Evolutionary conservation across 83 land plant species (phyloP), one percentile per base, ranked within the genome.

Genomic region (Thuja plicata): DNA sequence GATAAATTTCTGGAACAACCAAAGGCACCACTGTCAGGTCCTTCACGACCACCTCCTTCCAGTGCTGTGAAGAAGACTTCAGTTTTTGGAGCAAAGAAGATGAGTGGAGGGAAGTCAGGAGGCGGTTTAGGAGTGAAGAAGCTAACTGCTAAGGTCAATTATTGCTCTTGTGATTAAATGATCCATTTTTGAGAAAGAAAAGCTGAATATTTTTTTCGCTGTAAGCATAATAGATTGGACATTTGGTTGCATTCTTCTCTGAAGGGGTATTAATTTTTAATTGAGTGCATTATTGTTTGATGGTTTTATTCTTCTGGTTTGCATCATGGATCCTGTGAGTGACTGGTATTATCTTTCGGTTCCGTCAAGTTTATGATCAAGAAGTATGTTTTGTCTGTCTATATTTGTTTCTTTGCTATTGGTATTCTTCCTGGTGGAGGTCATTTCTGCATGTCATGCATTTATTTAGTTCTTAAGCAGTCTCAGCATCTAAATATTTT

Each of bases 61-160:
- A 82, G 66, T 84, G 27, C 92, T 90, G 88, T 89, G 73, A 94
- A 94, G 88, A 94, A 98, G 90, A 91, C 96, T 12, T 71, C 95
- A 80, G 98, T 95, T 54, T 55, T 86, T 57, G 87, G 87, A 86
- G 60, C 87, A 12, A 93, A 90, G 77, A 98, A 92, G 92, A 96
- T 90, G 89, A 46, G 93, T 81, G 98, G 97, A 83, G 81, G 87
- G 55, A 98, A 95, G 91, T 87, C 91, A 45, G 96, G 97, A 13
- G 71, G 87, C 35, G 96, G 99, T 10, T 94, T 98, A 89, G 99
- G 99, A 91, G 99, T 94, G 27, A 93, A 94, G 84, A 98, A 96
- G 87, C 93, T 98, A 12, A 94, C 98, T 86, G 82, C 92, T 16
- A 98, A 94, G 99, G 99, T 98, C 45, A 46, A 52, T 45, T n/a